phyloP scores from a whole-genome alignment of 148 eudicot genomes.

The Silene latifolia region DNA sequence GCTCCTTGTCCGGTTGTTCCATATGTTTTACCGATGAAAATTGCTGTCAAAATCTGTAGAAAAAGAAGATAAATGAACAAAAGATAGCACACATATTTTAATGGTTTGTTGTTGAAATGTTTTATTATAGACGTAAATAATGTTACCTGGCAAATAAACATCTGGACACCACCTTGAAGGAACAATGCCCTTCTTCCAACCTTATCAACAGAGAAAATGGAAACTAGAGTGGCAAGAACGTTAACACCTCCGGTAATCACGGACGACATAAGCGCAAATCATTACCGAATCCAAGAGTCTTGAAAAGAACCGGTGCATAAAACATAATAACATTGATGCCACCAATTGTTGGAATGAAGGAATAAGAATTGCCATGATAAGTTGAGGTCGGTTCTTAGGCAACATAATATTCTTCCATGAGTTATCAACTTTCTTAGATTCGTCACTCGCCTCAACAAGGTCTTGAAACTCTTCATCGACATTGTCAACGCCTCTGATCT shows the following conservation, averaged over 20 bases:
- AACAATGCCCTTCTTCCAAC: conserved; percentile 34
- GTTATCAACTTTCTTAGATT: conserved; percentile 21
- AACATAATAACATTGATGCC: conserved; percentile 36
- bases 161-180: conserved; percentile 37
- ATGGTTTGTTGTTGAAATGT: too few species aligned
- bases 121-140: background rate
- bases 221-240: conserved; percentile 34
- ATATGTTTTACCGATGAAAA: conserved; percentile 25
- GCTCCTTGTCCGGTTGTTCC: conserved; percentile 23
- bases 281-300: conserved; percentile 28
- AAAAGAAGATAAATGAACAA: background rate
- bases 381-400: conserved; percentile 29
- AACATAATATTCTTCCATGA: conserved; percentile 25
- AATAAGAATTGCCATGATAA: conserved; percentile 26
- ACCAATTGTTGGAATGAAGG: conserved; percentile 28
- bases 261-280: conserved; percentile 34
- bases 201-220: conserved; percentile 35
- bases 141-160: conserved; percentile 32
- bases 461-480: conserved; percentile 31
- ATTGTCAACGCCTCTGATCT: conserved; percentile 26
- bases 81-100: too few species aligned
- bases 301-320: conserved; percentile 32
- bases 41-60: conserved; percentile 22
- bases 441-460: conserved; percentile 30
- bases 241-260: conserved; percentile 39